Percentiles rank a stretch among this genome's conserved stretches.
phyloP scores from a whole-genome alignment of 352 stramenopile genomes.

The Phytopythium sindhum region DNA sequence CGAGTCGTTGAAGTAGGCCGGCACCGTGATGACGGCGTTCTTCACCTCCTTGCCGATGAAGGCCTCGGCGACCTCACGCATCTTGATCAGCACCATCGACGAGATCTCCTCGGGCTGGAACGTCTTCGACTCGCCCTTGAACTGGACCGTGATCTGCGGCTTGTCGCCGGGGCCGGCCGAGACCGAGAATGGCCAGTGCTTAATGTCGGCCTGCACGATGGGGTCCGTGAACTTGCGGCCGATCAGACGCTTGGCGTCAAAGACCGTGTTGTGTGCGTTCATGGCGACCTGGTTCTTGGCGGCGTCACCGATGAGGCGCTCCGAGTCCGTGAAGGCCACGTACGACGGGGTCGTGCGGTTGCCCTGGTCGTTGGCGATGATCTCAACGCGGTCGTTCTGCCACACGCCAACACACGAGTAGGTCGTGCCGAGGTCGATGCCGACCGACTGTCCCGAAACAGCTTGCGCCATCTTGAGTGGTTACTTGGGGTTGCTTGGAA shows the following conservation, averaged over 20 bases:
- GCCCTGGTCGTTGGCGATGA: conserved; percentile 95
- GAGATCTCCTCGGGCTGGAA: conserved; percentile 82
- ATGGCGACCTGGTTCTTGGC: conserved; percentile 93
- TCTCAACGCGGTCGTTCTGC: conserved; percentile 93
- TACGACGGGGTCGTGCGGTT: conserved; percentile 96
- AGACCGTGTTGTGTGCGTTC: conserved; percentile 93
- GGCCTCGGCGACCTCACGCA: conserved; percentile 56
- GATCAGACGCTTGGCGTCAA: conserved; percentile 96
- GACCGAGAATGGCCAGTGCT: conserved; percentile 71
- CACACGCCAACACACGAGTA: conserved; percentile 94
- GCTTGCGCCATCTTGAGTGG: conserved; percentile 25
- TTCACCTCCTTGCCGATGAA: conserved; percentile 62
- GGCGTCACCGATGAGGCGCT: conserved; percentile 94
- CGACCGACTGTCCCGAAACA: conserved; percentile 29
- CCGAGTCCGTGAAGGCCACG: conserved; percentile 90
- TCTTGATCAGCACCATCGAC: conserved; percentile 74
- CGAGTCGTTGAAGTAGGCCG: conserved; percentile 93
- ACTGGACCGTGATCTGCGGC: conserved; percentile 69
- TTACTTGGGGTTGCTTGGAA: conserved; percentile 1
- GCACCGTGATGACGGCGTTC: conserved; percentile 94
- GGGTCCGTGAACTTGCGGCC: conserved; percentile 91
- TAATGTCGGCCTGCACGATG: conserved; percentile 81
- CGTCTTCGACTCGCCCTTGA: conserved; percentile 61
- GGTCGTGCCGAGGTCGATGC: conserved; percentile 91
- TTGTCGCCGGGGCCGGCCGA: conserved; percentile 59